Percentiles rank a stretch among this genome's conserved stretches.
Evolutionary conservation across 768 basidiomycete species (phyloP).

Genomic region (Lactarius tabidus): DNA sequence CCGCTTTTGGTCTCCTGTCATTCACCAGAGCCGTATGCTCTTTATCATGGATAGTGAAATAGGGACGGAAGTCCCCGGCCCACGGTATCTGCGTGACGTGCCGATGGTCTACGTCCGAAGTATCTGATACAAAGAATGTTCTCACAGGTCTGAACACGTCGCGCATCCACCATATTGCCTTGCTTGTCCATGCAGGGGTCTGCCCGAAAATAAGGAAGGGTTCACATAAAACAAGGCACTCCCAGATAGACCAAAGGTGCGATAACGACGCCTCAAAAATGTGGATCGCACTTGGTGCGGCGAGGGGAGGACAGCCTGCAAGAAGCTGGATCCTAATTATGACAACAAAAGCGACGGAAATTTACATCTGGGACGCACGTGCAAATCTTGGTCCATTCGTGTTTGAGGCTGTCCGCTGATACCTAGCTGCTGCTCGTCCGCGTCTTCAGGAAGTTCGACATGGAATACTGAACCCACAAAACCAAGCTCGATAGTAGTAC

Average conservation of each 20-base stretch:
- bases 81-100: constrained; percentile 60
- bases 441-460: constrained; percentile 62
- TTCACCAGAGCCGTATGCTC: constrained; percentile 75
- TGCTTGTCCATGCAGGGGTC: constrained; percentile 77
- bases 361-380: constrained; percentile 9
- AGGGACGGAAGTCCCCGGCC: constrained; percentile 83
- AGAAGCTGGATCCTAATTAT: constrained; percentile 47
- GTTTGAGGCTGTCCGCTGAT: constrained; percentile 36
- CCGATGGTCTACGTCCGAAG: not conserved
- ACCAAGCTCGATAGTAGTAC: constrained; percentile 68
- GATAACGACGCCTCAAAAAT: constrained; percentile 62
- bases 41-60: constrained; percentile 95
- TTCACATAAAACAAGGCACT: constrained; percentile 87
- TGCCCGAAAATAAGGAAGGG: constrained; percentile 81
- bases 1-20: constrained; percentile 72
- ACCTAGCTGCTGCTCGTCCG: constrained; percentile 70
- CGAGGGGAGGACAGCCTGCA: constrained; percentile 53
- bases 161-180: constrained; percentile 88
- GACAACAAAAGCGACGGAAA: not conserved
- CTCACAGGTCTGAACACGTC: constrained; percentile 81
- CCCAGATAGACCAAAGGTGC: constrained; percentile 86
- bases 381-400: constrained; percentile 23
- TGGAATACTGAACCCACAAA: constrained; percentile 76
- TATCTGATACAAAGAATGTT: constrained; percentile 7
- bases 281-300: constrained; percentile 52